These are phyloP conservation scores for Penicillium steckii DNA, from an alignment of 495 filamentous ascomycete genomes.

Conservation along the genomic window DNA sequence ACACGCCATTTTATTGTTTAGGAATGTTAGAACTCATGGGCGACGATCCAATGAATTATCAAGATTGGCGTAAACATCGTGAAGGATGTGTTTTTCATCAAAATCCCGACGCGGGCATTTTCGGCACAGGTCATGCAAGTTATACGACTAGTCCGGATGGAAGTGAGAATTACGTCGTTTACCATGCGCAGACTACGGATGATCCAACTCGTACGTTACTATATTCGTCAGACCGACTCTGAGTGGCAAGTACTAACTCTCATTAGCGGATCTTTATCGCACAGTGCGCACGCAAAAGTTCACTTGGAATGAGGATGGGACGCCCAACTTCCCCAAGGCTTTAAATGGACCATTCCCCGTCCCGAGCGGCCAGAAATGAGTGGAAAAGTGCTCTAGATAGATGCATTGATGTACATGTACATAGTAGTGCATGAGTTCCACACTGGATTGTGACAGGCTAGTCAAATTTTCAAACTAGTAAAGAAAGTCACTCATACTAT, in stretches of 20 bases:
- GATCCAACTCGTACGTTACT: slow-evolving; percentile 31
- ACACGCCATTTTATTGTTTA: slow-evolving; percentile 46
- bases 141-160: slow-evolving; percentile 46
- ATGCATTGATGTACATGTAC: too few species aligned
- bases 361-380: slow-evolving; percentile 10
- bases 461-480: too few species aligned
- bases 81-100: slow-evolving; percentile 50
- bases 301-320: slow-evolving; percentile 35
- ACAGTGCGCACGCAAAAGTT: slow-evolving; percentile 39
- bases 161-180: slow-evolving; percentile 47
- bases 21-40: slow-evolving; percentile 45
- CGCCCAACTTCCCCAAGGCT: slow-evolving; percentile 34
- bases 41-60: slow-evolving; percentile 48
- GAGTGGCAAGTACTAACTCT: slow-evolving; percentile 6
- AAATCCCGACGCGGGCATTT: slow-evolving; percentile 39
- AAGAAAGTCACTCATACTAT: too few species aligned
- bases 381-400: not conserved
- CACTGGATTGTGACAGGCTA: too few species aligned
- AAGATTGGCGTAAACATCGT: slow-evolving; percentile 44
- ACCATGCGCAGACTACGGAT: slow-evolving; percentile 40
- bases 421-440: too few species aligned
- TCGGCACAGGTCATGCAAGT: slow-evolving; percentile 49
- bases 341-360: slow-evolving; percentile 39
- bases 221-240: too few species aligned
- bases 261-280: slow-evolving; percentile 10